Conservation (phyloP, 2,329 filamentous ascomycete genomes). For the Aureobasidium subglaciale region DNA sequence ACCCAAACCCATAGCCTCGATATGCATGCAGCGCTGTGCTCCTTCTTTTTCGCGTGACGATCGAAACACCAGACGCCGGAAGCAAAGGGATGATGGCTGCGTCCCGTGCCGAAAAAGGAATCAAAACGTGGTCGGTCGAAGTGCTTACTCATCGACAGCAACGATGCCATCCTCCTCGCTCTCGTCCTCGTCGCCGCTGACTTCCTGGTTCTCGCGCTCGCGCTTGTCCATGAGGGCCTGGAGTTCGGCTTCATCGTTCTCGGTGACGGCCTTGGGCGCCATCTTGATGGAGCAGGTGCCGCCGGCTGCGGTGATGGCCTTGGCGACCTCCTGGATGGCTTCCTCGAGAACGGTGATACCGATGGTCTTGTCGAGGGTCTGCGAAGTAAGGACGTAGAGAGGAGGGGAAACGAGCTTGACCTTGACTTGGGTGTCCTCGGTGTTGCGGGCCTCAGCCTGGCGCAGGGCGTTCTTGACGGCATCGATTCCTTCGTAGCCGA, state of each 20-base stretch:
- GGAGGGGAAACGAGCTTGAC: conserved; percentile 97
- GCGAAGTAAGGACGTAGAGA: conserved; percentile 90
- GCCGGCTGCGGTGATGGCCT: conserved; percentile 68
- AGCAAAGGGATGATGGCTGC: background rate
- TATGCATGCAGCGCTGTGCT: conserved; percentile 11
- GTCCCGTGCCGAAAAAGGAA: background rate
- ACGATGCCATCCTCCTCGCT: conserved; percentile 86
- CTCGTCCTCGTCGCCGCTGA: conserved; percentile 93
- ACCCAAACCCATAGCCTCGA: conserved; percentile 5
- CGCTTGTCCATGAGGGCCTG: conserved; percentile 99
- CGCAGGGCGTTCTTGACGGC: conserved; percentile 90
- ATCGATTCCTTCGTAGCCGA: conserved; percentile 93
- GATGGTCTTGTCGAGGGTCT: conserved; percentile 84
- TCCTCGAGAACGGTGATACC: conserved; percentile 81
- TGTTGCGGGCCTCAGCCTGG: conserved; percentile 88
- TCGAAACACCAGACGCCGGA: conserved; percentile 12
- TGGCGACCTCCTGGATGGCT: conserved; percentile 80
- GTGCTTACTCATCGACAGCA: conserved; percentile 31
- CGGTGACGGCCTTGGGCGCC: conserved; percentile 98
- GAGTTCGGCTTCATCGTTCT: conserved; percentile 94
- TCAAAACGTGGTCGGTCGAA: conserved; percentile 2
- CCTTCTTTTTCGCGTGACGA: conserved; percentile 1
- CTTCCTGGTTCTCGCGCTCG: conserved; percentile 94
- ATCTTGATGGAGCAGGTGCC: conserved; percentile 89
- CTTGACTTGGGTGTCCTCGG: conserved; percentile 87